Evolutionary conservation across 805 yeast species (phyloP).

Genomic region (Pichia scutulata): DNA sequence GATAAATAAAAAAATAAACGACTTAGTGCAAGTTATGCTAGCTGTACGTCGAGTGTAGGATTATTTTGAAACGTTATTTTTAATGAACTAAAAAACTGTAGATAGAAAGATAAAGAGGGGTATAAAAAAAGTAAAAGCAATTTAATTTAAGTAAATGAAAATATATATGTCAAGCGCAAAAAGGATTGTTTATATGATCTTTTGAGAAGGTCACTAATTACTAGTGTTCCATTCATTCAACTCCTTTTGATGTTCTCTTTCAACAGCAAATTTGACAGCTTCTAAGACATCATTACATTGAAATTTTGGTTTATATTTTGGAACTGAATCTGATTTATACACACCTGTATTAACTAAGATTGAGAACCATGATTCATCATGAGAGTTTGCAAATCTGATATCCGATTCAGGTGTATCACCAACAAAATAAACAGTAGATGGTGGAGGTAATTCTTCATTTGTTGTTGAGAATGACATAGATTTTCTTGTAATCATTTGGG

Average conservation of each 20-base stretch:
- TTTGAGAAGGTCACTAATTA: too few species aligned
- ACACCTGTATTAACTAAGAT: slow-evolving; percentile 84
- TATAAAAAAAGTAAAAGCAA: background rate
- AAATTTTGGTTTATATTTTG: slow-evolving; percentile 73
- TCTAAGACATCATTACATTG: slow-evolving; percentile 68
- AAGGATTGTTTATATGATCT: too few species aligned
- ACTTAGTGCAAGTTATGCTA: too few species aligned
- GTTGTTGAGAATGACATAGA: background rate
- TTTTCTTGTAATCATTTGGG: background rate
- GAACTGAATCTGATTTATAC: slow-evolving; percentile 70
- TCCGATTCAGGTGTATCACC: slow-evolving; percentile 91
- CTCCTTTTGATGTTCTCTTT: slow-evolving; percentile 68
- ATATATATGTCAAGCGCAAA: too few species aligned
- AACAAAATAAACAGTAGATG: slow-evolving; percentile 79
- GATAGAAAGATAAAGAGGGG: background rate
- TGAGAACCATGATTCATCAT: slow-evolving; percentile 78
- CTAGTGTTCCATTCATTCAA: slow-evolving; percentile 60
- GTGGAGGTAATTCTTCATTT: slow-evolving; percentile 57
- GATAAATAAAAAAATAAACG: too few species aligned
- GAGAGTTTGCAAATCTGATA: slow-evolving; percentile 80
- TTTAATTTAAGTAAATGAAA: too few species aligned
- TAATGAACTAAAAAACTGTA: too few species aligned
- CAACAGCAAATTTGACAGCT: slow-evolving; percentile 77
- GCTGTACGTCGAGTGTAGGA: too few species aligned
- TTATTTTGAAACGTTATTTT: too few species aligned